Conservation (phyloP, 2,329 filamentous ascomycete genomes). For the Cylindrodendrum hubeiense region DNA sequence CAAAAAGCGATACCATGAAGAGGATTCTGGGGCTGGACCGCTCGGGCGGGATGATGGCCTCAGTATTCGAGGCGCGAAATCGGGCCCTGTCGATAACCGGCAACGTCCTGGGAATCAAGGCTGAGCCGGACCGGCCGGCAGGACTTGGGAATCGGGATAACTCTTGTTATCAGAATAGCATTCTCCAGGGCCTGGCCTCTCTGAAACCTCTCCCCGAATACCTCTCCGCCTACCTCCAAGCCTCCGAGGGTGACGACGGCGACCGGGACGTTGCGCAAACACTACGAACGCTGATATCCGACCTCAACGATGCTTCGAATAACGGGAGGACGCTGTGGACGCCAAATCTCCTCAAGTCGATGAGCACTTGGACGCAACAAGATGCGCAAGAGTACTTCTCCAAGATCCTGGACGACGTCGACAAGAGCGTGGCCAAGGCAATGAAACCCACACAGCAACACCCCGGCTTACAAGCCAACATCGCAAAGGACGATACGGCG, state of each 20-base stretch:
- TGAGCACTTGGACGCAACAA: slow-evolving; percentile 96
- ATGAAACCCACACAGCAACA: slow-evolving; percentile 44
- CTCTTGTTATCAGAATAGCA: slow-evolving; percentile 97
- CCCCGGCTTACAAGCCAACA: slow-evolving; percentile 56
- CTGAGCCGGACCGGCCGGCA: slow-evolving; percentile 60
- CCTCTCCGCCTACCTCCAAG: slow-evolving; percentile 61
- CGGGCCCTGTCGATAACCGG: slow-evolving; percentile 67
- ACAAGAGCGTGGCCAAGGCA: slow-evolving; percentile 77
- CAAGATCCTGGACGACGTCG: slow-evolving; percentile 86
- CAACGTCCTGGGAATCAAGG: slow-evolving; percentile 54
- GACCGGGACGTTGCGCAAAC: slow-evolving; percentile 57
- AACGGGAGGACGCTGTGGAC: slow-evolving; percentile 87
- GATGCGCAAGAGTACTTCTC: slow-evolving; percentile 98
- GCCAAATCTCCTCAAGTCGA: slow-evolving; percentile 83
- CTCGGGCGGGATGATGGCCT: slow-evolving; percentile 65
- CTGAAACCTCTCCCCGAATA: slow-evolving; percentile 78
- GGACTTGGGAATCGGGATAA: slow-evolving; percentile 94
- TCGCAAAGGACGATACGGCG: slow-evolving; percentile 55
- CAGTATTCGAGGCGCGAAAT: slow-evolving; percentile 69
- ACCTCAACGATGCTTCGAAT: slow-evolving; percentile 77
- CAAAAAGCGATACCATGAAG: slow-evolving; percentile 75
- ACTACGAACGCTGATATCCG: slow-evolving; percentile 75
- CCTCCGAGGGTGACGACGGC: slow-evolving; percentile 41
- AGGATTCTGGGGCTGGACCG: slow-evolving; percentile 72
- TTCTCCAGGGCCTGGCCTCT: slow-evolving; percentile 86